Evolutionary conservation across 371 early-diverging fungal species (phyloP), one percentile per base, ranked within the genome.

Genomic region (Choanephora cucurbitarum): DNA sequence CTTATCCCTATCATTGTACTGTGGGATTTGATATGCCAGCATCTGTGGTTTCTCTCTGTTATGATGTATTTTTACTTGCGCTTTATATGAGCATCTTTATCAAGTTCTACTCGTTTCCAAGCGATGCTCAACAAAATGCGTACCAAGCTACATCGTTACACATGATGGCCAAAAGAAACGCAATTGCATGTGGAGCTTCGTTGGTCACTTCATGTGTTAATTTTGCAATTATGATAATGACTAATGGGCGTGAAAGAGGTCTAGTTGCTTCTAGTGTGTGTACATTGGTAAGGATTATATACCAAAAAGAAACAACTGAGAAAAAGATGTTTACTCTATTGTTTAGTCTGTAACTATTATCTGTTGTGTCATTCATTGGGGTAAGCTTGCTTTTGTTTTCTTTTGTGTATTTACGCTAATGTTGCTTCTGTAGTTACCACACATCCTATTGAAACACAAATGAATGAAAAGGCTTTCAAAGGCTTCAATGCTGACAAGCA

Each of bases 81-180:
- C 55, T 77, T 24, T 69, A 72, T 24, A 67, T 75, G 8, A 52
- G 49, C 14, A 61, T 77, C 9, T 83, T 83, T 45, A 58, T 76
- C 58, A 80, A 80, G 14, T 70, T 52, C 7, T 65, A 77, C 24
- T 67, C 66, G 42, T 70, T 69, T 47, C 79, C 79, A 6, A 72
- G 24, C 15, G 44, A 66, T 1, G 60, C 60, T 0, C 71, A 74
- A 31, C 72, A 69, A 31, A 68, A 67, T 5, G 52, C 69, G 1
- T 66, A 67, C 9, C 66, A 70, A 24, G 63, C 73, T 0, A 53
- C 67, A 5, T 64, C 73, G 6, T 58, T 83, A 15, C 70, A 70
- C n/a, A 66, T 79, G 57, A 77, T 77, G 51, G 72, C 81, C 8
- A 74, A 70, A 24, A 71, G 80, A 22, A 80, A 80, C 22, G 54